Evolutionary conservation across 169 alveolate species (phyloP), one percentile per base, ranked within the genome.

Genomic region (Babesia ovata): DNA sequence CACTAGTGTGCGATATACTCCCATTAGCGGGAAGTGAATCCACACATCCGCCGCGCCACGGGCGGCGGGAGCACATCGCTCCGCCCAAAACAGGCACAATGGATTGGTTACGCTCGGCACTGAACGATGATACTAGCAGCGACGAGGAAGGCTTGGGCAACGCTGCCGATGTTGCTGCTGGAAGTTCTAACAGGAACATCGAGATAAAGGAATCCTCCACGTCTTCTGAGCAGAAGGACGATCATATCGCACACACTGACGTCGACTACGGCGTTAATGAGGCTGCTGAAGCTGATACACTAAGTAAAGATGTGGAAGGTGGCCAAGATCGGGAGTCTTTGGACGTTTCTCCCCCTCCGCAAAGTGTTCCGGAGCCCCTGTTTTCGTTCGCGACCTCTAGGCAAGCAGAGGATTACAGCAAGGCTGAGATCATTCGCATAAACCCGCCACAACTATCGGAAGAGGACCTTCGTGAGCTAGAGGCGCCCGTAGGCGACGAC

Each of bases 71-170:
- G 81, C 45, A 39, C 52, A 22, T 57, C 14, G 12, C 26, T 26
- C 28, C 61, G 21, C 26, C 61, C 44, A 16, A 3, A 17, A 11
- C 21, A 11, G 36, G 0, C 46, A 58, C 42, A 16, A 71, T 71
- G 81, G 84, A 75, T 66, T 75, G 84, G 84, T 26, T 75, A 21
- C 48, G 45, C 24, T 54, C 84, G 9, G 84, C 78, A 12, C 42
- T 71, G 53, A 71, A 56, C 59, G 67, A 71, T 0, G 33, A 16
- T 17, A 62, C 6, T 22, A 44, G 63, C 28, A 54, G 79, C 24
- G 71, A 54, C 33, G 59, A 42, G 39, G 39, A 33, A 6, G 6
- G 39, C 39, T 33, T 6, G 39, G 10, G 6, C 2, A 33, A 33
- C 10, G 39, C 2, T 33, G 39, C 39, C 10, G 39, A 6, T 6